A percentile compares a stretch with the other conserved stretches of the same genome.
Evolutionary conservation across 768 basidiomycete species (phyloP).

Genomic region (Cystofilobasidium macerans): DNA sequence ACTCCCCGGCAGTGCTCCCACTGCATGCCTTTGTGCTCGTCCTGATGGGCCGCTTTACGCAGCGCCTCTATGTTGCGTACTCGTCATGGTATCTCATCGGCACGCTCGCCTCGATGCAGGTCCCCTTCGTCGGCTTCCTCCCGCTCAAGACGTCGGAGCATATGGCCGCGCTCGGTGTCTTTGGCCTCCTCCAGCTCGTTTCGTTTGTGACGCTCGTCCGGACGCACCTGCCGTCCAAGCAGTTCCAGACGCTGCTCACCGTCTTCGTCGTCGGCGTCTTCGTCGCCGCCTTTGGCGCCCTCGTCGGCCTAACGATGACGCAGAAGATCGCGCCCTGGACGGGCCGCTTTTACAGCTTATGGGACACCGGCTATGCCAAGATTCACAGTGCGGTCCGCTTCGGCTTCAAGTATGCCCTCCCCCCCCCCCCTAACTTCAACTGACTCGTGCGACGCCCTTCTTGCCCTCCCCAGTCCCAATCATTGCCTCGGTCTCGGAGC

Average conservation of each 20-base stretch:
- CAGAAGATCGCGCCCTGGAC: constrained; percentile 99
- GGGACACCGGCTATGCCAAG: constrained; percentile 99
- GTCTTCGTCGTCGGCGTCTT: constrained; percentile 59
- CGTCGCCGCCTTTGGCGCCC: constrained; percentile 56
- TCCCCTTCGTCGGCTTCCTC: constrained; percentile 98
- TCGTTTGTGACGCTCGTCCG: constrained; percentile 84
- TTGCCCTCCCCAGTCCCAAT: constrained; percentile 61
- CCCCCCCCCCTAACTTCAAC: too few relatives aligned
- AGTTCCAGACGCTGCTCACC: constrained; percentile 74
- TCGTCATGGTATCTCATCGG: constrained; percentile 98
- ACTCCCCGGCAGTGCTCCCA: constrained; percentile 82
- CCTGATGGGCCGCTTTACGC: constrained; percentile 89
- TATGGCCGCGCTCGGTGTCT: constrained; percentile 96
- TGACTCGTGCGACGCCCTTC: background rate
- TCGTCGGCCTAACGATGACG: constrained; percentile 74
- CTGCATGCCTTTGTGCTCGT: constrained; percentile 88
- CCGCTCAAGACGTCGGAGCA: constrained; percentile 96
- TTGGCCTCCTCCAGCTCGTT: constrained; percentile 89
- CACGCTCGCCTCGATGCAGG: constrained; percentile 95
- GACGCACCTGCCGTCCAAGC: constrained; percentile 76
- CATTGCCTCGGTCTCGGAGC: constrained; percentile 97
- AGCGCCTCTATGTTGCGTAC: constrained; percentile 84
- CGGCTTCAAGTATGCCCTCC: too few relatives aligned
- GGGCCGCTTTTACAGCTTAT: constrained; percentile 97
- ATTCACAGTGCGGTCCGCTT: constrained; percentile 51